These are phyloP conservation scores for Colletotrichum noveboracense DNA, from an alignment of 2,329 filamentous ascomycete species.

Conservation along the genomic window DNA sequence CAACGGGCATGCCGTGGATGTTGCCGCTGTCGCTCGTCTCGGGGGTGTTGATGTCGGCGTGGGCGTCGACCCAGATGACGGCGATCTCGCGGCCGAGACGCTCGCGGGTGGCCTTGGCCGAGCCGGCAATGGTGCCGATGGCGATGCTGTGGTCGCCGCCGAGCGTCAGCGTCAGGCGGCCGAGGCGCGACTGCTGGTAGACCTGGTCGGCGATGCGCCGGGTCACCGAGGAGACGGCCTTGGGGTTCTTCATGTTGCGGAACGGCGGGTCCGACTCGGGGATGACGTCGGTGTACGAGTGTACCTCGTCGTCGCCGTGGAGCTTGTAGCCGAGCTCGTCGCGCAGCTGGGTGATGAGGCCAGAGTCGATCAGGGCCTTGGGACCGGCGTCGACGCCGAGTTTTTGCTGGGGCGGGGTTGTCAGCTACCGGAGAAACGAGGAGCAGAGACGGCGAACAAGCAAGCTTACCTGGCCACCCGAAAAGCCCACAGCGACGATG, in stretches of 20 bases:
- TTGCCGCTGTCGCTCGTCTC: slow-evolving; percentile 91
- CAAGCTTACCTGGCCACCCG: slow-evolving; percentile 82
- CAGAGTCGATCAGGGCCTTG: slow-evolving; percentile 84
- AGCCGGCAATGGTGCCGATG: slow-evolving; percentile 89
- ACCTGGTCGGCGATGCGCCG: slow-evolving; percentile 81
- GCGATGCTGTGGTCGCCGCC: slow-evolving; percentile 97
- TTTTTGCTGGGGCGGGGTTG: slow-evolving; percentile 68
- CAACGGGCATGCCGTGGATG: slow-evolving; percentile 97
- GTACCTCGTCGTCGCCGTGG: slow-evolving; percentile 81
- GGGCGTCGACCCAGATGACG: slow-evolving; percentile 98
- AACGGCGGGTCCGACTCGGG: slow-evolving; percentile 77
- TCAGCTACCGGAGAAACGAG: not conserved
- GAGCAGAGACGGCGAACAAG: not conserved
- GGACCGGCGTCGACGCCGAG: slow-evolving; percentile 90
- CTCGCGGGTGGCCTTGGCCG: slow-evolving; percentile 85
- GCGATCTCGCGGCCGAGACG: slow-evolving; percentile 82
- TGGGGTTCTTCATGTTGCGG: slow-evolving; percentile 94
- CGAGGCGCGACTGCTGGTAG: slow-evolving; percentile 82
- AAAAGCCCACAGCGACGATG: slow-evolving; percentile 94
- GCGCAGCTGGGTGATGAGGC: slow-evolving; percentile 82
- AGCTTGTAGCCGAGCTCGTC: slow-evolving; percentile 89
- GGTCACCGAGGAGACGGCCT: slow-evolving; percentile 85
- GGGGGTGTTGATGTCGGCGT: slow-evolving; percentile 96
- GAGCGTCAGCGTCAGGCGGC: slow-evolving; percentile 88
- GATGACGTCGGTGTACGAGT: slow-evolving; percentile 79